These are phyloP conservation scores for Asterochloris sp. DNA, from an alignment of 139 green algal genomes.

Conservation along the genomic window DNA sequence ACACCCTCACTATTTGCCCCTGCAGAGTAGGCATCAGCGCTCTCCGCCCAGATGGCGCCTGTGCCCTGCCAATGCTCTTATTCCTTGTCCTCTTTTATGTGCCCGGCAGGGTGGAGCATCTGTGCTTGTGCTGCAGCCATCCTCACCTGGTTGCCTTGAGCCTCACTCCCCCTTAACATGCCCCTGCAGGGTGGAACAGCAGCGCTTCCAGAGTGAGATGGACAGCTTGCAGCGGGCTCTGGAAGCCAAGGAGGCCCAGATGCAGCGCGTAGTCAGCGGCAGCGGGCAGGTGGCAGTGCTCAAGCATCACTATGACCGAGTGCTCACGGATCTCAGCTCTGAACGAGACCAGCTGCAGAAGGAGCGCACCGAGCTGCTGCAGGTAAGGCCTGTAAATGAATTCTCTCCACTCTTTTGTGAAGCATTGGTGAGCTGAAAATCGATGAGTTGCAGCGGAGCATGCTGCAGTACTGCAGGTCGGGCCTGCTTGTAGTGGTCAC, in stretches of 20 bases:
- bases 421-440: too few relatives aligned
- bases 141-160: too few relatives aligned
- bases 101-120: too few relatives aligned
- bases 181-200: slow-evolving; percentile 23
- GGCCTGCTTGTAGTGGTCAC: too few relatives aligned
- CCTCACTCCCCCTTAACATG: neutral
- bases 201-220: slow-evolving; percentile 23
- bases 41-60: too few relatives aligned
- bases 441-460: too few relatives aligned
- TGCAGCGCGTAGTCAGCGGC: slow-evolving; percentile 26
- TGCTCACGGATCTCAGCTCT: slow-evolving; percentile 33
- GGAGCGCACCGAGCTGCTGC: slow-evolving; percentile 31
- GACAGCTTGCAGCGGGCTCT: slow-evolving; percentile 32
- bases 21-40: too few relatives aligned
- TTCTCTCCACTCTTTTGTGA: neutral
- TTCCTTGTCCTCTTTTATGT: too few relatives aligned
- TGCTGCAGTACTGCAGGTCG: too few relatives aligned
- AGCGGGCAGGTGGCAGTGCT: slow-evolving; percentile 28
- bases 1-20: too few relatives aligned
- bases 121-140: too few relatives aligned
- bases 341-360: slow-evolving; percentile 35
- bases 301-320: slow-evolving; percentile 61
- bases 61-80: too few relatives aligned
- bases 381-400: slow-evolving; percentile 5
- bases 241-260: slow-evolving; percentile 31